Evolutionary conservation across 129 eudicot species (phyloP).

Genomic region (Flaveria linearis): DNA sequence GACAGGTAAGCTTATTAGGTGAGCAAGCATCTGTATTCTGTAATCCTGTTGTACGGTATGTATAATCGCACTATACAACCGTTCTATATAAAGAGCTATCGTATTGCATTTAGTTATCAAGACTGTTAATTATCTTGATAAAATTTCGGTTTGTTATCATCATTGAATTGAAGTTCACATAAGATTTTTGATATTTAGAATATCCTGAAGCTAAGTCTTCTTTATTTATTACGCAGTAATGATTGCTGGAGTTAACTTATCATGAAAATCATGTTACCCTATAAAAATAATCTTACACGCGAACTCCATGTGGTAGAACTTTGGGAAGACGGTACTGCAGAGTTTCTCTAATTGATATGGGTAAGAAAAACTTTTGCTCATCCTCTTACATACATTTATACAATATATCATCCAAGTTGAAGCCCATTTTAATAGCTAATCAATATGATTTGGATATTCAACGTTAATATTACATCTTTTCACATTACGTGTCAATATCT

Average conservation of each 20-base stretch:
- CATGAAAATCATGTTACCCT: conserved; percentile 35
- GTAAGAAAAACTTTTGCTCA: conserved; percentile 15
- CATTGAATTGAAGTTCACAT: too few species aligned
- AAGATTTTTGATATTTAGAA: too few species aligned
- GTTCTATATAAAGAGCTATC: neutral
- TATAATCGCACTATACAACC: neutral
- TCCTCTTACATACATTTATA: conserved; percentile 12
- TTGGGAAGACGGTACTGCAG: neutral
- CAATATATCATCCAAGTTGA: neutral
- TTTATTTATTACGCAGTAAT: too few species aligned
- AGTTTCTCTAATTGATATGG: conserved; percentile 21
- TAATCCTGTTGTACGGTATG: neutral
- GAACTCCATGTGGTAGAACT: conserved; percentile 64
- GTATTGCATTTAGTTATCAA: neutral
- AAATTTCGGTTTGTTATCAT: neutral
- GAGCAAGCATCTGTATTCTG: too few species aligned
- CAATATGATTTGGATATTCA: neutral
- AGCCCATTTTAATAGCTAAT: neutral
- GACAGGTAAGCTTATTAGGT: neutral
- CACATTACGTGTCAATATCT: neutral
- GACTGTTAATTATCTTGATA: neutral
- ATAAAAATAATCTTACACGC: conserved; percentile 66
- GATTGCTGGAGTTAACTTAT: neutral
- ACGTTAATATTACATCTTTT: neutral
- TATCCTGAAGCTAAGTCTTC: too few species aligned